These are phyloP conservation scores for Pseudogymnoascus sp. DNA, from an alignment of 2,329 filamentous ascomycete genomes.

Conservation along the genomic window DNA sequence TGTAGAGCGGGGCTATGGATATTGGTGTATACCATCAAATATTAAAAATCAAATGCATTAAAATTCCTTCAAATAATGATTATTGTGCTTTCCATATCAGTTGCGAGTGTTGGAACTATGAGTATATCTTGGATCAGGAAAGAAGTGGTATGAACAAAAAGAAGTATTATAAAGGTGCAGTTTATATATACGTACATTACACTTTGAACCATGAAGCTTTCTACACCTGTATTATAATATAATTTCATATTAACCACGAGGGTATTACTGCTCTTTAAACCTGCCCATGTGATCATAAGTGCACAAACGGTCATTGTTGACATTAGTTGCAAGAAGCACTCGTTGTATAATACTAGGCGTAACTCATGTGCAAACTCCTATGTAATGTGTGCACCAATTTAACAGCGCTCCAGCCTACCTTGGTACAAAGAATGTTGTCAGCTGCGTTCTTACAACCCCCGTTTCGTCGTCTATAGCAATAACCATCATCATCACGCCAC, in stretches of 20 bases:
- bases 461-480: background rate
- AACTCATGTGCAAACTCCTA: background rate
- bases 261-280: too few relatives aligned
- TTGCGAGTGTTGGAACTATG: background rate
- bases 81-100: background rate
- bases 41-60: background rate
- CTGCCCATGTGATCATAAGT: too few relatives aligned
- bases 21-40: background rate
- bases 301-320: background rate
- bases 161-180: background rate
- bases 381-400: background rate
- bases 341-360: background rate
- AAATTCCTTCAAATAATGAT: background rate
- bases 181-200: too few relatives aligned
- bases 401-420: background rate
- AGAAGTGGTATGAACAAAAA: background rate
- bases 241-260: too few relatives aligned
- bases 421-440: background rate
- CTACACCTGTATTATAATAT: too few relatives aligned
- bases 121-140: background rate
- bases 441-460: background rate
- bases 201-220: too few relatives aligned
- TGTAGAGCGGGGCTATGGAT: background rate
- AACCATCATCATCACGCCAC: slow-evolving; percentile 1
- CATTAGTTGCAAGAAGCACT: background rate